Evolutionary conservation across 2,329 filamentous ascomycete species (phyloP).

Genomic region (Volutella citrinella): DNA sequence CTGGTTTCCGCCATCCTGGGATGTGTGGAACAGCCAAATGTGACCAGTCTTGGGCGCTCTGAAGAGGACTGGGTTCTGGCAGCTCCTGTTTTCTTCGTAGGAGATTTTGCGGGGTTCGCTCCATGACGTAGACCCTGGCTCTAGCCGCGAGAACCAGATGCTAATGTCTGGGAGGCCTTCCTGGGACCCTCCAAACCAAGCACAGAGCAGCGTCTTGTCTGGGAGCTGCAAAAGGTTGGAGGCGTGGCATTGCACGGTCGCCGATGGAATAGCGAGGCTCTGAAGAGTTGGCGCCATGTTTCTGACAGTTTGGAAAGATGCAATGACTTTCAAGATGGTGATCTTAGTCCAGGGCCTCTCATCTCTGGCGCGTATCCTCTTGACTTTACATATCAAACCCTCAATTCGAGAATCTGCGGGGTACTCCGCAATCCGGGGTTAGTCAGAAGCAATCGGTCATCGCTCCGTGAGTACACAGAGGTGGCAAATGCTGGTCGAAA

Average conservation of each 20-base stretch:
- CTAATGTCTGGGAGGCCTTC: conserved; percentile 43
- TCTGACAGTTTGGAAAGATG: too few relatives aligned
- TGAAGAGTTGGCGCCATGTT: conserved; percentile 11
- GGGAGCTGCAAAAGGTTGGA: conserved; percentile 41
- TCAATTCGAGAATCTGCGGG: too few relatives aligned
- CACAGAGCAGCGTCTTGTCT: conserved; percentile 39
- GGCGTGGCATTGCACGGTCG: conserved; percentile 42
- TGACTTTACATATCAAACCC: too few relatives aligned
- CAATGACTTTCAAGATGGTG: too few relatives aligned
- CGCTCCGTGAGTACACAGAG: too few relatives aligned
- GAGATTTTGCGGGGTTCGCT: conserved; percentile 33
- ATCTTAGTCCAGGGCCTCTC: too few relatives aligned
- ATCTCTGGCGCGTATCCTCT: too few relatives aligned
- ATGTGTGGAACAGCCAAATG: conserved; percentile 43
- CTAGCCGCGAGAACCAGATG: conserved; percentile 39
- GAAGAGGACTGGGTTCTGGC: conserved; percentile 44
- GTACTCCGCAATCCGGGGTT: too few relatives aligned
- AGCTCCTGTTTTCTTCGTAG: conserved; percentile 36
- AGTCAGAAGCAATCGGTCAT: too few relatives aligned
- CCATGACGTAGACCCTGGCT: conserved; percentile 30
- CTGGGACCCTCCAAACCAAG: conserved; percentile 44
- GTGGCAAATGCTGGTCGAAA: too few relatives aligned
- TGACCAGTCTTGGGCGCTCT: conserved; percentile 29
- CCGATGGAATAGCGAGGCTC: conserved; percentile 29
- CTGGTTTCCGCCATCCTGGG: conserved; percentile 42